phyloP scores from a whole-genome alignment of 352 stramenopile species.

The Phytophthora ohioensis region DNA sequence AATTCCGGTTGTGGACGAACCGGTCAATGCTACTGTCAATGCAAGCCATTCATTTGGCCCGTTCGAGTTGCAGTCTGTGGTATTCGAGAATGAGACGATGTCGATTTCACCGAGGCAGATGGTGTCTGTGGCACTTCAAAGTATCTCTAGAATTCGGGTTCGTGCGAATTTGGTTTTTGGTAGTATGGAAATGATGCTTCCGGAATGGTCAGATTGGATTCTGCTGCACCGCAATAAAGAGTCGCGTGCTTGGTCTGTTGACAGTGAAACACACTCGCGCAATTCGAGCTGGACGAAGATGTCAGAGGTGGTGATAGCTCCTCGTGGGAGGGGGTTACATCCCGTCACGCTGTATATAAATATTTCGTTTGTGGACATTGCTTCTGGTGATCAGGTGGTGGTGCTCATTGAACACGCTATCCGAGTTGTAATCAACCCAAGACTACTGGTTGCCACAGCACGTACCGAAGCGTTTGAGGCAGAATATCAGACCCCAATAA shows the following conservation, averaged over 20 bases:
- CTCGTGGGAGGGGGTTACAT: neutral
- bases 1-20: neutral
- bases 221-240: slow-evolving; percentile 17
- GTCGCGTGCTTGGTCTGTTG: neutral
- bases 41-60: slow-evolving; percentile 12
- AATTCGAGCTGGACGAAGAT: slow-evolving; percentile 10
- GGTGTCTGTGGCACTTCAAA: neutral
- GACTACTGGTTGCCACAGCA: neutral
- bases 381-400: slow-evolving; percentile 6
- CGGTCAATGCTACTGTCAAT: slow-evolving; percentile 1
- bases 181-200: slow-evolving; percentile 6
- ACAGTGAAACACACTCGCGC: neutral
- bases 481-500: slow-evolving; percentile 22
- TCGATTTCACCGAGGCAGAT: neutral
- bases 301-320: slow-evolving; percentile 13
- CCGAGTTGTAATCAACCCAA: slow-evolving; percentile 12
- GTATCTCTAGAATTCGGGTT: neutral
- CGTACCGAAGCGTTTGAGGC: slow-evolving; percentile 21
- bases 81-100: slow-evolving; percentile 18
- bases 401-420: slow-evolving; percentile 12
- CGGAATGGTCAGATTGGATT: slow-evolving; percentile 21
- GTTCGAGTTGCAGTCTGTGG: slow-evolving; percentile 13
- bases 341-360: slow-evolving; percentile 14
- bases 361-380: slow-evolving; percentile 13
- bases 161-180: neutral